Conservation (phyloP, 2,329 filamentous ascomycete genomes). For the Aspergillus costaricaensis region DNA sequence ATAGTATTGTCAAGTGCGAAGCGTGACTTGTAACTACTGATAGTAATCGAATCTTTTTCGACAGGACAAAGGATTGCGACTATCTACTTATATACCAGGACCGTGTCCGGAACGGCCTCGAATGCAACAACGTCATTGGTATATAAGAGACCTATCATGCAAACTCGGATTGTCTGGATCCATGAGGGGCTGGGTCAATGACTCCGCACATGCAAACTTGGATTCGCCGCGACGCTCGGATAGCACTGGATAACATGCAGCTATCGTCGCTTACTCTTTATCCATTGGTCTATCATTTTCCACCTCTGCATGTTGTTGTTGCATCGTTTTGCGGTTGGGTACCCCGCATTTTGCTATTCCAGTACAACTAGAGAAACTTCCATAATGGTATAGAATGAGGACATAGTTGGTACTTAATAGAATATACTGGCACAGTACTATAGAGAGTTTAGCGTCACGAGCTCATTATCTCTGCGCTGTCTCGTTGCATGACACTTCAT, state of each 20-base stretch:
- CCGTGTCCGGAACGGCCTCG: background rate
- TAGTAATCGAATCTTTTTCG: no score
- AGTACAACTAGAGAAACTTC: background rate
- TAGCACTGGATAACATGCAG: background rate
- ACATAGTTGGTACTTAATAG: no score
- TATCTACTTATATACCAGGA: background rate
- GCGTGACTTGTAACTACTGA: no score
- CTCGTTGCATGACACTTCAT: background rate
- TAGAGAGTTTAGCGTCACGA: background rate
- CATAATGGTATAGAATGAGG: no score
- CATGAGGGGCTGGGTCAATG: background rate
- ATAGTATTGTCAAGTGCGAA: background rate
- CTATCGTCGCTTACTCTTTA: background rate
- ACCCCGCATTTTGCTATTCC: background rate
- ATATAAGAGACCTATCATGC: conserved; percentile 1
- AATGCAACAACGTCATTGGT: conserved; percentile 13
- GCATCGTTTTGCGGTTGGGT: background rate
- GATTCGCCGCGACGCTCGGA: background rate
- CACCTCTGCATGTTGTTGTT: background rate
- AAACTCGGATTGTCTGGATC: conserved; percentile 1
- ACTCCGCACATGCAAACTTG: conserved; percentile 1
- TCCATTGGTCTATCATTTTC: background rate
- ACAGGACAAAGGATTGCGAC: background rate
- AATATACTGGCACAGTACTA: background rate
- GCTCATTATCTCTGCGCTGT: background rate